phyloP scores from a whole-genome alignment of 2,329 filamentous ascomycete species.

The Hypoxylon sp. region DNA sequence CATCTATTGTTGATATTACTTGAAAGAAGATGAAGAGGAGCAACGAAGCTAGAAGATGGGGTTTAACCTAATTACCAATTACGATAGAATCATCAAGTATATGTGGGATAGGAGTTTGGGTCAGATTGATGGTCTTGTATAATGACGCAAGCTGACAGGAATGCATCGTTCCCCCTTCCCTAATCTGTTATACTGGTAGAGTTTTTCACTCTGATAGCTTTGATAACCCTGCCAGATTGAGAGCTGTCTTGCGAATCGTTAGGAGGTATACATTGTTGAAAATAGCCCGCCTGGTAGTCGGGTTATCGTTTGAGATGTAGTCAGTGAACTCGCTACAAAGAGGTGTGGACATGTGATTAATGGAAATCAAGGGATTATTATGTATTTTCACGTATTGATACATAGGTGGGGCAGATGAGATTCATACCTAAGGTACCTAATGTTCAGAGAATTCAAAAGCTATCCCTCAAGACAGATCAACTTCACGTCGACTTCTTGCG shows the following conservation, averaged over 20 bases:
- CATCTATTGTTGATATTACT: too few relatives aligned
- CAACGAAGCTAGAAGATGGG: not conserved
- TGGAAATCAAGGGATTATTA: not conserved
- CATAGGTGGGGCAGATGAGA: too few relatives aligned
- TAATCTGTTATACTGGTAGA: not conserved
- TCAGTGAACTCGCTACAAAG: not conserved
- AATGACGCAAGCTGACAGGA: conserved; percentile 3
- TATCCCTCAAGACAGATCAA: conserved; percentile 52
- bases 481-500: conserved; percentile 61
- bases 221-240: not conserved
- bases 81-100: conserved; percentile 13
- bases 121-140: conserved; percentile 8
- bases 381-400: not conserved
- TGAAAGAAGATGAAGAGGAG: too few relatives aligned
- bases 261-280: not conserved
- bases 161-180: conserved; percentile 14
- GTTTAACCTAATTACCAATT: conserved; percentile 12
- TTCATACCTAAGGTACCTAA: too few relatives aligned
- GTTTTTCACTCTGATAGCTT: not conserved
- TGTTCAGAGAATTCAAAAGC: too few relatives aligned
- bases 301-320: not conserved
- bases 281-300: not conserved
- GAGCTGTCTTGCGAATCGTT: not conserved
- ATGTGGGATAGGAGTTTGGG: conserved; percentile 23
- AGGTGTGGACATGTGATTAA: not conserved